phyloP scores from a whole-genome alignment of 192 early-diverging fungal genomes.

The Piromyces finnis region DNA sequence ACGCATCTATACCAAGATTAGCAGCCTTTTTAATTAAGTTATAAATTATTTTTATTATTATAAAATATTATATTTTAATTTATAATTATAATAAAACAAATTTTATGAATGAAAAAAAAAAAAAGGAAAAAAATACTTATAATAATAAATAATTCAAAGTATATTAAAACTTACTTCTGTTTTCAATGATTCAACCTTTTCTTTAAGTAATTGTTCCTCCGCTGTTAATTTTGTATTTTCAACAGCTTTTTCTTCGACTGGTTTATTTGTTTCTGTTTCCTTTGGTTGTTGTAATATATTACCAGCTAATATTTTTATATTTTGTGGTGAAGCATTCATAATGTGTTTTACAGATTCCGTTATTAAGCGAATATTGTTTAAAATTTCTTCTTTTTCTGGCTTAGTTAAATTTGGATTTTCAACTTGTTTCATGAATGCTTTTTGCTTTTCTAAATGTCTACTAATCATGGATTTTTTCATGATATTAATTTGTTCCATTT shows the following conservation, averaged over 20 bases:
- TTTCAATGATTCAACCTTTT: slow-evolving; percentile 38
- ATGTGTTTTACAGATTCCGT: not conserved
- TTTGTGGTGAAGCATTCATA: not conserved
- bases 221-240: not conserved
- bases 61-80: too few relatives aligned
- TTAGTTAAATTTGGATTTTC: not conserved
- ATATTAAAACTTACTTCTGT: slow-evolving; percentile 25
- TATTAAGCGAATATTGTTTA: not conserved
- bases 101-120: too few relatives aligned
- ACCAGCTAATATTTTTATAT: not conserved
- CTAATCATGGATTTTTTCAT: not conserved
- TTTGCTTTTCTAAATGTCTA: not conserved
- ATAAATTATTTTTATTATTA: too few relatives aligned
- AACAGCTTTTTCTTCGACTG: not conserved
- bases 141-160: too few relatives aligned
- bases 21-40: slow-evolving; percentile 8
- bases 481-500: not conserved
- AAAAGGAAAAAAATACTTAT: too few relatives aligned
- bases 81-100: too few relatives aligned
- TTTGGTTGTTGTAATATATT: not conserved
- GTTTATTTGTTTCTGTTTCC: slow-evolving; percentile 9
- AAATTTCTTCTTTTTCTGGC: not conserved
- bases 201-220: slow-evolving; percentile 18
- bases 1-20: slow-evolving; percentile 15
- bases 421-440: not conserved